A percentile compares a stretch with the other conserved stretches of the same genome.
phyloP scores from a whole-genome alignment of 768 basidiomycete genomes.

The Mycena galopus region DNA sequence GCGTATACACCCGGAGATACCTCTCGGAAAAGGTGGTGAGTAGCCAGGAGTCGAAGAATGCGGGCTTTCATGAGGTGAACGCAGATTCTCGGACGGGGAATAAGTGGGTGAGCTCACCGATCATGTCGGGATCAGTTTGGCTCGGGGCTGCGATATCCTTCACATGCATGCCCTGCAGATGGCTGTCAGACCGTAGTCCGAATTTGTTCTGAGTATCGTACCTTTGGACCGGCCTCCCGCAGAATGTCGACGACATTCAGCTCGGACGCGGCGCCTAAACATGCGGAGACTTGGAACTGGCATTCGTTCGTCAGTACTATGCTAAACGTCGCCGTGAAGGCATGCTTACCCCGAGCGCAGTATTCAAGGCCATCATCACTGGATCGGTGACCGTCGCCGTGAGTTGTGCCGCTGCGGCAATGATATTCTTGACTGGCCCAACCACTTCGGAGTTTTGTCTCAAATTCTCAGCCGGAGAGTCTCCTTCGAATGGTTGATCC shows the following conservation, averaged over 20 bases:
- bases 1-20: not conserved
- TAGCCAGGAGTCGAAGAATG: slow-evolving; percentile 43
- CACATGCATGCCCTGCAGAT: slow-evolving; percentile 40
- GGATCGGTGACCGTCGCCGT: slow-evolving; percentile 29
- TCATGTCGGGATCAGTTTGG: slow-evolving; percentile 36
- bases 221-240: slow-evolving; percentile 39
- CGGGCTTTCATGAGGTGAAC: slow-evolving; percentile 23
- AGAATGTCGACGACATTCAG: slow-evolving; percentile 44
- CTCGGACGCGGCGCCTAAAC: slow-evolving; percentile 31
- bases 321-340: not conserved
- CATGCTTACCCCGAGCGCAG: slow-evolving; percentile 10
- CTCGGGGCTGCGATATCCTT: slow-evolving; percentile 41
- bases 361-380: slow-evolving; percentile 3
- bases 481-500: slow-evolving; percentile 10
- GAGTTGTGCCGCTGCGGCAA: slow-evolving; percentile 16
- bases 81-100: not conserved
- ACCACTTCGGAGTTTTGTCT: not conserved
- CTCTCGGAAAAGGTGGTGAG: slow-evolving; percentile 43
- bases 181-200: not conserved
- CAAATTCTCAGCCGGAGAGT: not conserved
- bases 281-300: slow-evolving; percentile 21
- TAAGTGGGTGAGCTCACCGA: slow-evolving; percentile 38
- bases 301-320: not conserved
- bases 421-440: slow-evolving; percentile 7
- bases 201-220: not conserved